These are phyloP conservation scores for Penicillium cosmopolitanum DNA, from an alignment of 495 filamentous ascomycete genomes.

Conservation along the genomic window DNA sequence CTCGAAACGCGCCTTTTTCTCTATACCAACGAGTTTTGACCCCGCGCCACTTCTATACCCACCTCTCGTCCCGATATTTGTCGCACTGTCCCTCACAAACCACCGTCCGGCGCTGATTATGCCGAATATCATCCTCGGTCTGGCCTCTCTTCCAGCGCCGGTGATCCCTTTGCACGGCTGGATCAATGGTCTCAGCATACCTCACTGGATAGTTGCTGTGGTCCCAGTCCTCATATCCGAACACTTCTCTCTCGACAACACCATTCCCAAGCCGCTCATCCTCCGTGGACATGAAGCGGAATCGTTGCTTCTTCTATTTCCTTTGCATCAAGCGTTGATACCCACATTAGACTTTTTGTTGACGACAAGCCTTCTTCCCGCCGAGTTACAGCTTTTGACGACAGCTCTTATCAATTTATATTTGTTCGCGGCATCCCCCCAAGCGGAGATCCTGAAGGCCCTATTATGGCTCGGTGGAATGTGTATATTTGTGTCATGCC, in stretches of 20 bases:
- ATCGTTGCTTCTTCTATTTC: slow-evolving; percentile 70
- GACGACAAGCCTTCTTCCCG: slow-evolving; percentile 80
- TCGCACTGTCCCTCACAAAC: slow-evolving; percentile 74
- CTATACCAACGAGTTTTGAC: slow-evolving; percentile 77
- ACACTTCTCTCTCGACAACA: slow-evolving; percentile 38
- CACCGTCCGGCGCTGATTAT: slow-evolving; percentile 60
- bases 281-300: slow-evolving; percentile 59
- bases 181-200: slow-evolving; percentile 57
- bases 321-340: slow-evolving; percentile 83
- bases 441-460: slow-evolving; percentile 78
- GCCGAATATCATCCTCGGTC: slow-evolving; percentile 78
- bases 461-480: slow-evolving; percentile 89
- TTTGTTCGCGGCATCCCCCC: slow-evolving; percentile 77
- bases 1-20: slow-evolving; percentile 42
- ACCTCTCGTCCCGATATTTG: slow-evolving; percentile 70
- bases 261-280: slow-evolving; percentile 36
- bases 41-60: slow-evolving; percentile 92
- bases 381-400: slow-evolving; percentile 87
- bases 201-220: slow-evolving; percentile 75
- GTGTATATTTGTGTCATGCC: slow-evolving; percentile 70
- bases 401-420: slow-evolving; percentile 81
- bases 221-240: slow-evolving; percentile 60
- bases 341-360: slow-evolving; percentile 75
- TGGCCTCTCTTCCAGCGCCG: slow-evolving; percentile 74
- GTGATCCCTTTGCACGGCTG: slow-evolving; percentile 66